Base-by-base conservation (phyloP, 495 filamentous ascomycete species). In the Penicillium antarcticum region DNA sequence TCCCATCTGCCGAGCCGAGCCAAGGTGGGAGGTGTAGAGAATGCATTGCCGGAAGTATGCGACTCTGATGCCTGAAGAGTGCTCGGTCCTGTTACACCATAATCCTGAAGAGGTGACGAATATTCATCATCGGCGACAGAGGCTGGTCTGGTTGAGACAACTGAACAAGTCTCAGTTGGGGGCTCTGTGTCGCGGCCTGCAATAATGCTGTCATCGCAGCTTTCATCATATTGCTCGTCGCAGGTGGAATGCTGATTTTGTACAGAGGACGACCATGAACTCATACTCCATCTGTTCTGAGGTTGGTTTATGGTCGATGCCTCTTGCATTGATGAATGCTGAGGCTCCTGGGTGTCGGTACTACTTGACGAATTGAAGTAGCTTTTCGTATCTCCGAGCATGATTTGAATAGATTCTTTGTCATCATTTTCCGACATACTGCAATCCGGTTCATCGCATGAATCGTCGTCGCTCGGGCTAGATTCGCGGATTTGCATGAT, bases 361-460 rank as follows among this genome's bases (percentile, higher is more conserved):
- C 54, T 62, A 43, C 66, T 62, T 10, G 55, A 50, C 19, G 64
- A 57, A 21, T 74, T 66, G 34, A 71, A 63, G 13, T 73, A 70
- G 18, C 75, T 59, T 10, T 29, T 29, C 4, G 74, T 69, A 32
- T 75, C 70, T 31, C 71, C 67, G 42, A 83, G 66, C 79, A 86
- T 81, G 35, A 85, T 84, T 24, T 79, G 75, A 26, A 86, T 82
- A 1, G 83, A 84, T 52, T 80, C 81, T 53, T 75, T 71, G 39
- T 82, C 78, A 34, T 81, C 77, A 31, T 52, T 67, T 14, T 77
- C 78, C 1, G 74, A 79, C 24, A 81, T 75, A 37, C 75, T 77
- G 51, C 71, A 69, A 33, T 83, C 79, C 6, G 73, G 67, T 51
- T 75, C 72, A 13, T 79, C 77, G 26, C 73, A 78, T n/a, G 74